Base-by-base conservation (phyloP, 1,139 yeast genomes). In the Magnusiomyces magnusii region DNA sequence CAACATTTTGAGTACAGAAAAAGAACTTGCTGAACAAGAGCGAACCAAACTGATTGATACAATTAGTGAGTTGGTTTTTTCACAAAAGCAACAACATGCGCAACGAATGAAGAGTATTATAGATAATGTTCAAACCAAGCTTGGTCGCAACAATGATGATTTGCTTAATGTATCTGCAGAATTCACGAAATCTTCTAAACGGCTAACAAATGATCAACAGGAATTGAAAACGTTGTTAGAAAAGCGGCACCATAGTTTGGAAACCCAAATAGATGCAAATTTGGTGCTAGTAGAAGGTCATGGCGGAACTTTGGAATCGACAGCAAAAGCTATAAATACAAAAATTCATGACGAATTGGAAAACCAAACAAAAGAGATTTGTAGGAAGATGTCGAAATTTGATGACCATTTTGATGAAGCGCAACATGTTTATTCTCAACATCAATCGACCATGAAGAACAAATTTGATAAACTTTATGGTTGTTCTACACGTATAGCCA, bases 21-120 rank as follows among this genome's bases (percentile, higher is more conserved):
- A 39, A 36, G 54, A 39, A 9, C 23, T 47, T 31, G 54, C 61
- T 9, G 56, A 59, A 34, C 31, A 42, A 7, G 55, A 54, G 34
- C 57, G 61, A 21, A 50, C 19, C 15, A 54, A 53, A 25, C 56
- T 58, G 39, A 34, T 59, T 17, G 42, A 31, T n/a, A 34, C 52
- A 15, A 53, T 64, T 31, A 53, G 58, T 21, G 54, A 51, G n/a
- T 41, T 57, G 51, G 25, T 64, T 47, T 55, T 49, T 10, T 53
- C 39, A 13, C 51, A 51, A 9, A 56, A 54, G 34, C 42, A 25
- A n/a, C 34, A n/a, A 13, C 52, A 51, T 2, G 23, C 39, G 9
- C 21, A 36, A 47, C 55, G 57, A 19, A 41, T 57, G 17, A 34
- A 34, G 21, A 44, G 23, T 23, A 31, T 36, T 36, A n/a, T 57